Base-by-base conservation (phyloP, 2,329 filamentous ascomycete genomes). In the Curvularia sp. region DNA sequence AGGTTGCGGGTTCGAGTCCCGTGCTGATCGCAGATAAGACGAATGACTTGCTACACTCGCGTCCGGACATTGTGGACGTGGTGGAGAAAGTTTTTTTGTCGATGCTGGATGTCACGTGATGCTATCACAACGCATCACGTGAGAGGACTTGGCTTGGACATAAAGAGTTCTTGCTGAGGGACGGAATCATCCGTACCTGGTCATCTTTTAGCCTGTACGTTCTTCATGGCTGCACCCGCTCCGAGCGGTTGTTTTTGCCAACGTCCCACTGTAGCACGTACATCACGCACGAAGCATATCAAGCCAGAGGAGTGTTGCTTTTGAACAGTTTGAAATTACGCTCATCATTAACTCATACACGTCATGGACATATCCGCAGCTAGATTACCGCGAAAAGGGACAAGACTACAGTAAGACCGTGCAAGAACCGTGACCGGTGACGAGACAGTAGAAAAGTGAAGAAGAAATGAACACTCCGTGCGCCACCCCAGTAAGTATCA, bases 1-100 rank as follows among this genome's bases (percentile, higher is more conserved):
- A 74, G 73, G 73, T 61, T 75, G 73, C 68, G 66, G 63, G 73
- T 75, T 75, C 73, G 73, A 75, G 72, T 74, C 73, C 63, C 66
- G 68, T 69, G 60, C 71, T 67, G 69, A 67, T 75, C 73, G 72
- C 30, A 39, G 10, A 30, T 32, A 19, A 51, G 19, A 39, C 9
- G 30, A 23, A 8, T 7, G 13, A 2, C 1, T 25, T 23, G 21
- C 25, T 6, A 4, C 19, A 39, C 36, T 28, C 12, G 10, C 12
- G 13, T 30, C 5, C 10, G 15, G n/a, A 8, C 5, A 4, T 27
- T 4, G 2, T 19, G 8, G 25, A 32, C 3, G 43, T 46, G 27
- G 27, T 28, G 25, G 43, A 30, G 27, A 19, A 21, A 15, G n/a
- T 32, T 46, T 46, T 46, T 46, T 30, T 30, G 5, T n/a, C n/a